phyloP scores from a whole-genome alignment of 805 yeast species.

The Myxozyma kluyveri region DNA sequence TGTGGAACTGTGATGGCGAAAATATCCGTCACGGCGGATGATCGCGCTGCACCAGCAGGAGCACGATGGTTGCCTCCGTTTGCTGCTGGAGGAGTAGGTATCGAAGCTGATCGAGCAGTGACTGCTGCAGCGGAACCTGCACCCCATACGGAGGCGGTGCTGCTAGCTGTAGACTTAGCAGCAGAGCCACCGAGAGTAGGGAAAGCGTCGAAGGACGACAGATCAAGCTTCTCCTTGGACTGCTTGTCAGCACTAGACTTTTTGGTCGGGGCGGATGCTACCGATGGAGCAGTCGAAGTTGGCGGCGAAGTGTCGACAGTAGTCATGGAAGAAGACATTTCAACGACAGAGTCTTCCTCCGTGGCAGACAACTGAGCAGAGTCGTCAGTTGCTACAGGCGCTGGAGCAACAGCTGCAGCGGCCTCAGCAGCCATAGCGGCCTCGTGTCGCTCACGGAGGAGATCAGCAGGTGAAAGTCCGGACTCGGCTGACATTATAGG shows the following conservation, averaged over 20 bases:
- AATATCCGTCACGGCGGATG: conserved; percentile 70
- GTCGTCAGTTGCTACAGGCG: not conserved
- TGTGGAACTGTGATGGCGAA: conserved; percentile 70
- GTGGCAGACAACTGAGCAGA: not conserved
- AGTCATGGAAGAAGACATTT: conserved; percentile 19
- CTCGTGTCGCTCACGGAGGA: conserved; percentile 24
- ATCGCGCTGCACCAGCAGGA: conserved; percentile 45
- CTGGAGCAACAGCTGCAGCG: conserved; percentile 2
- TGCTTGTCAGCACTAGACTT: conserved; percentile 5
- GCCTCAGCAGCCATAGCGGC: conserved; percentile 13
- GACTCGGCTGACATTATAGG: not conserved
- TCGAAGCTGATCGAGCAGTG: conserved; percentile 19
- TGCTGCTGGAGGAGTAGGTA: too few species aligned
- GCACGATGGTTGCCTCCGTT: conserved; percentile 23
- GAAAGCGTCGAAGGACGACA: conserved; percentile 35
- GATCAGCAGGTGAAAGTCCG: conserved; percentile 27
- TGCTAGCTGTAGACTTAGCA: not conserved
- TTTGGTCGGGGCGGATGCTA: conserved; percentile 8
- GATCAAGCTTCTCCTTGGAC: conserved; percentile 28
- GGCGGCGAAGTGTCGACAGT: conserved; percentile 21
- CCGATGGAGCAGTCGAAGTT: conserved; percentile 5
- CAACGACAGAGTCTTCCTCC: conserved; percentile 20
- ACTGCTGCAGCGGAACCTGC: conserved; percentile 15
- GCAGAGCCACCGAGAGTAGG: conserved; percentile 34
- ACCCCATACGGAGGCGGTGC: conserved; percentile 30